These are phyloP conservation scores for Rosa hybrid DNA, from an alignment of 331 rosid genomes.

Conservation along the genomic window DNA sequence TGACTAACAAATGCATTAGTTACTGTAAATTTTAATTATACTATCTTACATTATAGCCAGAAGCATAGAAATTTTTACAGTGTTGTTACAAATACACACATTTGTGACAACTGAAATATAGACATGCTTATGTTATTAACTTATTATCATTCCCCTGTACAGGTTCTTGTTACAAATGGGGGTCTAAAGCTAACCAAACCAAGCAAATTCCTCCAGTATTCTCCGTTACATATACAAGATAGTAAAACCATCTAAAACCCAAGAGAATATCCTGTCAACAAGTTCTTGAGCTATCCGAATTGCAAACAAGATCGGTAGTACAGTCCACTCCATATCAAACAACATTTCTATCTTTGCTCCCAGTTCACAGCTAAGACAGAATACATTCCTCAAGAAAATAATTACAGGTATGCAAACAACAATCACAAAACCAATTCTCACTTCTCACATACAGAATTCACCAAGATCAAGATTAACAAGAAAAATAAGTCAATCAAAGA, in stretches of 20 bases:
- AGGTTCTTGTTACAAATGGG: not conserved
- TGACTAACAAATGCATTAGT: not conserved
- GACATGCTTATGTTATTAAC: not conserved
- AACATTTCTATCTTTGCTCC: not conserved
- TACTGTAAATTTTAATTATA: not conserved
- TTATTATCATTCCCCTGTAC: not conserved
- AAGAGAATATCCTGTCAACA: not conserved
- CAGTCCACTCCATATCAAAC: not conserved
- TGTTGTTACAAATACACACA: not conserved
- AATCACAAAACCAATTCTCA: not conserved
- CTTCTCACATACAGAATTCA: not conserved
- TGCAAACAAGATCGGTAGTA: conserved; percentile 9
- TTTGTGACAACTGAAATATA: not conserved
- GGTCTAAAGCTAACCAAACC: not conserved
- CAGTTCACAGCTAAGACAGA: not conserved
- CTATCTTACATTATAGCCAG: not conserved
- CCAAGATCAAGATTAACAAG: not conserved
- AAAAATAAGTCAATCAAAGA: not conserved
- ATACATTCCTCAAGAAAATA: not conserved
- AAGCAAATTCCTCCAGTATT: not conserved
- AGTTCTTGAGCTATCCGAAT: not conserved
- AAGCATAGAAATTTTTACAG: not conserved
- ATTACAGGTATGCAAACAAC: not conserved
- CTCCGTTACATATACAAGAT: not conserved
- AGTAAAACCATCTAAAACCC: not conserved